Evolutionary conservation across 2,329 filamentous ascomycete species (phyloP).

Genomic region (Colletotrichum chlorophyti): DNA sequence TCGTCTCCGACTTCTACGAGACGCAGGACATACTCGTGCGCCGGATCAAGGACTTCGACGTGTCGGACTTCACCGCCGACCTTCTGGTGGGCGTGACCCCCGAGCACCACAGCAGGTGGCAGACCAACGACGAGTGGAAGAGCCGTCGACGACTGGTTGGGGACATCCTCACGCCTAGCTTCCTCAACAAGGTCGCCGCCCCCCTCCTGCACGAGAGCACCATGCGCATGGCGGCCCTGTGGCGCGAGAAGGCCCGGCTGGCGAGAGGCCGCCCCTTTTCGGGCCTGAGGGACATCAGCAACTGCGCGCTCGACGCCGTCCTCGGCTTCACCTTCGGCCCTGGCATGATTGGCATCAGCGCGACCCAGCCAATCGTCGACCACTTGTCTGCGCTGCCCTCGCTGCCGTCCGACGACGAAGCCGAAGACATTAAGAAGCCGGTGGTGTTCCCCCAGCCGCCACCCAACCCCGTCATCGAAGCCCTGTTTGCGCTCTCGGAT

Average conservation of each 20-base stretch:
- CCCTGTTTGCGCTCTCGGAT: constrained; percentile 2
- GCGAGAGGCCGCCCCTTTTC: constrained; percentile 39
- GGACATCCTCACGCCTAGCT: constrained; percentile 44
- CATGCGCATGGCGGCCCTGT: constrained; percentile 40
- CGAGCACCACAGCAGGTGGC: constrained; percentile 41
- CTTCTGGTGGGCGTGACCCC: constrained; percentile 31
- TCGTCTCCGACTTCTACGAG: constrained; percentile 42
- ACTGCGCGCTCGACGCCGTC: constrained; percentile 40
- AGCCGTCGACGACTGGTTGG: constrained; percentile 40
- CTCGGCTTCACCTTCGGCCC: constrained; percentile 38
- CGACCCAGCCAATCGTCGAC: constrained; percentile 17
- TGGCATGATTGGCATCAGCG: constrained; percentile 4
- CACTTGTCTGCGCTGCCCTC: not conserved
- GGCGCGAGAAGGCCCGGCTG: constrained; percentile 39
- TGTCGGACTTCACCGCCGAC: constrained; percentile 32
- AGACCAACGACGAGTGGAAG: constrained; percentile 40
- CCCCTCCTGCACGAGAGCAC: constrained; percentile 35
- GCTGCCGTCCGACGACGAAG: not conserved
- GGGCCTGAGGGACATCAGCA: constrained; percentile 38
- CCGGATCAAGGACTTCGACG: constrained; percentile 41
- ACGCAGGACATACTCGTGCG: constrained; percentile 41
- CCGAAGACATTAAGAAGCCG: not conserved
- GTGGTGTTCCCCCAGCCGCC: not conserved
- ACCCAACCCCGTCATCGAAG: constrained; percentile 3
- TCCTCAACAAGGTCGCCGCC: constrained; percentile 34